Percentiles rank a stretch among this genome's conserved stretches.
phyloP scores from a whole-genome alignment of 129 eudicot species.

The Chrysanthemum makinoi region DNA sequence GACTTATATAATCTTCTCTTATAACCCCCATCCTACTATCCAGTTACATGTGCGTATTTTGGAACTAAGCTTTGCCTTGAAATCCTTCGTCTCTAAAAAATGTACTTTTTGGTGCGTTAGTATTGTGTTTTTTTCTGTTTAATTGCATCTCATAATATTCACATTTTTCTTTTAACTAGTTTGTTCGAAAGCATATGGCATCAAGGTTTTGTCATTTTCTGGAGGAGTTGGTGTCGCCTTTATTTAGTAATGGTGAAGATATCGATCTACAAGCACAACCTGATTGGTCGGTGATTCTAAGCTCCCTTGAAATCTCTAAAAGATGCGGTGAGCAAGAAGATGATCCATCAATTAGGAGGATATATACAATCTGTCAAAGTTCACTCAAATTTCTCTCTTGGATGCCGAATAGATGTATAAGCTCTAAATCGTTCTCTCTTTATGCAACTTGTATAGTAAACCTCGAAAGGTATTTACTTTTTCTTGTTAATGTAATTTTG shows the following conservation, averaged over 20 bases:
- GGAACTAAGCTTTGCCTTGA: not conserved
- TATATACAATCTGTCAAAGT: conserved; percentile 42
- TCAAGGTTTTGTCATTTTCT: conserved; percentile 53
- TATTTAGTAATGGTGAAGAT: conserved; percentile 35
- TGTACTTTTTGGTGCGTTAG: not conserved
- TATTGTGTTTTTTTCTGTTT: not conserved
- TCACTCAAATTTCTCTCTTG: conserved; percentile 56
- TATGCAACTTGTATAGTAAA: conserved; percentile 64
- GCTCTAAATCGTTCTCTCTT: conserved; percentile 47
- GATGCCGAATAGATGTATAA: conserved; percentile 63
- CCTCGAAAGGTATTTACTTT: conserved; percentile 64
- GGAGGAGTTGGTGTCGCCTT: conserved; percentile 48
- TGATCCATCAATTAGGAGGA: conserved; percentile 17
- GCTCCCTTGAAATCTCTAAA: conserved; percentile 34
- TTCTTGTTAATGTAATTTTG: not conserved
- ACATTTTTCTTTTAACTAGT: conserved; percentile 42
- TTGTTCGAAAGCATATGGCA: conserved; percentile 71
- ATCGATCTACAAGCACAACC: conserved; percentile 50
- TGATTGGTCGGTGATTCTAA: conserved; percentile 57
- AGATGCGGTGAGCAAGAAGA: conserved; percentile 24
- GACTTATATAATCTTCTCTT: too few relatives aligned
- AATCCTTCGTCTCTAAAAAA: not conserved
- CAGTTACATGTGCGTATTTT: not conserved
- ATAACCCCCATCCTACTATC: not conserved
- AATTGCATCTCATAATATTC: conserved; percentile 22